Evolutionary conservation across 2,329 filamentous ascomycete genomes (phyloP), one percentile per base, ranked within the genome.

Genomic region (Colletotrichum tamarilloi): DNA sequence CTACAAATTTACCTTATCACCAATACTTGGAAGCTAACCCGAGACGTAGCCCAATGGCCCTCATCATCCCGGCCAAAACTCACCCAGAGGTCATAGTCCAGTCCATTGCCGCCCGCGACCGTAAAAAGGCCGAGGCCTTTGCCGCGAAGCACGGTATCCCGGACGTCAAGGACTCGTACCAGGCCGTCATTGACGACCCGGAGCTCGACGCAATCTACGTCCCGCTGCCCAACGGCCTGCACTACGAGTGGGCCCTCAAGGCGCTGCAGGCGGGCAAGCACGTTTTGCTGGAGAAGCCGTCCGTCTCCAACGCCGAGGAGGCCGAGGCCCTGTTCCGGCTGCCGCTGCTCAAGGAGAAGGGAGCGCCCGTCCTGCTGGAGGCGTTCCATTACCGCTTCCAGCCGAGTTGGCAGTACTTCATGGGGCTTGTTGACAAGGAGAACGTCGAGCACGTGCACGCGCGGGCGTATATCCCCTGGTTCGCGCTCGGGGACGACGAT

Each of bases 201-300:
- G 78, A 80, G 14, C 84, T 85, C 74, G 83, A 87, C 56, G 84
- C 83, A 24, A 83, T 89, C 24, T 89, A 87, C 76, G 86, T 89
- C 62, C 83, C 86, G 4, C 80, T 89, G 5, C 85, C 85, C 6
- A 83, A 82, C 62, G 79, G 81, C 9, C 76, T 84, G 16, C 84
- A 85, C 69, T 82, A 78, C 62, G 83, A 87, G 76, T 89, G 86
- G 85, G 82, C 86, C 19, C 74, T 86, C 19, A 84, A 84, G 65
- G 83, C 87, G 3, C 79, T 90, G 26, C 76, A 79, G 26, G 84
- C 84, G 3, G 86, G 86, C 4, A 90, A 90, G 75, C 87, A 90
- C 75, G 87, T 91, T 24, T 83, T 90, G 0, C 79, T 90, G 2
- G 88, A 90, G 77, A 90, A 90, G 77, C 88, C 88, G 0, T 82